Percentiles rank a stretch among this genome's conserved stretches.
phyloP scores from a whole-genome alignment of 768 basidiomycete genomes.

The Leccinum boreale region DNA sequence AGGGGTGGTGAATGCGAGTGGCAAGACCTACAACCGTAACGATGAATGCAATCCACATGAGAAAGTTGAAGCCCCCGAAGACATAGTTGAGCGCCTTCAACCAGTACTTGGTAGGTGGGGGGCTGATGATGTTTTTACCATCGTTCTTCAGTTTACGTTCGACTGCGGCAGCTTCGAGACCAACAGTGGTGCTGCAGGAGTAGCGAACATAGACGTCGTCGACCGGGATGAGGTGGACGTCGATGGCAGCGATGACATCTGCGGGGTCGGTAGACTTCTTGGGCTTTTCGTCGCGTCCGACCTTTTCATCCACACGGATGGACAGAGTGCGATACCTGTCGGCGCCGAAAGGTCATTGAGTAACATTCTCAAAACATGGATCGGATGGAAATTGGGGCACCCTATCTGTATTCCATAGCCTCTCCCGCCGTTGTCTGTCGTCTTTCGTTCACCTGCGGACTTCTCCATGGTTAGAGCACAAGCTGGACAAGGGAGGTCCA shows the following conservation, averaged over 20 bases:
- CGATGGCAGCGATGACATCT: conserved; percentile 41
- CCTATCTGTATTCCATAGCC: conserved; percentile 32
- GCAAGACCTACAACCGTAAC: conserved; percentile 35
- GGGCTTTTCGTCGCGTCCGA: conserved; percentile 12
- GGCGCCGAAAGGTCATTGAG: neutral
- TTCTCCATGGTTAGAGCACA: conserved; percentile 19
- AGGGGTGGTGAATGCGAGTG: neutral
- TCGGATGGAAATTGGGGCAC: conserved; percentile 3
- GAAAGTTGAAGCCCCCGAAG: conserved; percentile 54
- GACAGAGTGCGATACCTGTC: conserved; percentile 44
- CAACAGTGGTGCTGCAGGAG: conserved; percentile 39
- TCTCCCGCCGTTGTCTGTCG: conserved; percentile 13
- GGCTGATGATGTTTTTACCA: conserved; percentile 49
- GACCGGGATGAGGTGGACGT: conserved; percentile 42
- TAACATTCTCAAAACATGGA: neutral
- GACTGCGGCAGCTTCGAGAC: conserved; percentile 46
- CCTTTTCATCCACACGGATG: conserved; percentile 39
- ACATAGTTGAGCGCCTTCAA: conserved; percentile 50
- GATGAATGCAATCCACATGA: conserved; percentile 53
- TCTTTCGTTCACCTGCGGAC: conserved; percentile 10
- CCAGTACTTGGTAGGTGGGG: conserved; percentile 44
- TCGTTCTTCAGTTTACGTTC: conserved; percentile 37
- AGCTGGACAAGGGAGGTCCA: neutral
- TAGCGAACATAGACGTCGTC: conserved; percentile 45
- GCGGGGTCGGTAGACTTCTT: conserved; percentile 32